These are phyloP conservation scores for Ormosia semicastrata DNA, from an alignment of 306 rosid species.

Conservation along the genomic window DNA sequence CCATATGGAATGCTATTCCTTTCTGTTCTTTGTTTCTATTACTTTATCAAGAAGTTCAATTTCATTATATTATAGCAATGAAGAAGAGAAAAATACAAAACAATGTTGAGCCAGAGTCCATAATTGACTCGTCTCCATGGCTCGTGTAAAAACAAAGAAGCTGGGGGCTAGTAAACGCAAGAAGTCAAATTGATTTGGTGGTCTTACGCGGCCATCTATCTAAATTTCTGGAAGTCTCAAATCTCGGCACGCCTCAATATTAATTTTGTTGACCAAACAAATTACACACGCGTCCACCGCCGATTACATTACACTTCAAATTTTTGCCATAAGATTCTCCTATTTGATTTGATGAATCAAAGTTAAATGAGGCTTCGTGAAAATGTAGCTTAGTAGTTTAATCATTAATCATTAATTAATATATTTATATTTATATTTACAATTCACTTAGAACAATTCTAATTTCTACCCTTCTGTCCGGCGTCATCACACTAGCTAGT, in stretches of 20 bases:
- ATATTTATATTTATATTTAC: too few relatives aligned
- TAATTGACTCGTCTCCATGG: slow-evolving; percentile 1
- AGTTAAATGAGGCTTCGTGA: neutral
- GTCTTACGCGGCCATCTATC: slow-evolving; percentile 27
- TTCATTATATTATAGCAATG: neutral
- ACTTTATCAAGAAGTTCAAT: neutral
- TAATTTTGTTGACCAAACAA: slow-evolving; percentile 21
- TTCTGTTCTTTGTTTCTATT: neutral
- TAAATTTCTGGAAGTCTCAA: slow-evolving; percentile 24
- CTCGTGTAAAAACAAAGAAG: neutral
- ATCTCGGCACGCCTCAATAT: slow-evolving; percentile 20
- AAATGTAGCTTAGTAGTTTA: neutral
- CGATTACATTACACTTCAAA: neutral
- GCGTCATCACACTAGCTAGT: neutral
- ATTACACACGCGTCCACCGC: slow-evolving; percentile 14
- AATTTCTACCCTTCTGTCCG: neutral
- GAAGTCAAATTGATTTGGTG: slow-evolving; percentile 33
- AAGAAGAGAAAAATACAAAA: neutral
- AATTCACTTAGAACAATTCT: neutral
- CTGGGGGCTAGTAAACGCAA: neutral
- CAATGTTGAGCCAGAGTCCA: neutral
- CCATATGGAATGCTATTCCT: neutral
- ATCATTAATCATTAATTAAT: neutral
- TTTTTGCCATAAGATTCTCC: too few relatives aligned
- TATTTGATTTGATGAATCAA: neutral